phyloP scores from a whole-genome alignment of 2,329 filamentous ascomycete genomes.

The Pestalotiopsis sp. region DNA sequence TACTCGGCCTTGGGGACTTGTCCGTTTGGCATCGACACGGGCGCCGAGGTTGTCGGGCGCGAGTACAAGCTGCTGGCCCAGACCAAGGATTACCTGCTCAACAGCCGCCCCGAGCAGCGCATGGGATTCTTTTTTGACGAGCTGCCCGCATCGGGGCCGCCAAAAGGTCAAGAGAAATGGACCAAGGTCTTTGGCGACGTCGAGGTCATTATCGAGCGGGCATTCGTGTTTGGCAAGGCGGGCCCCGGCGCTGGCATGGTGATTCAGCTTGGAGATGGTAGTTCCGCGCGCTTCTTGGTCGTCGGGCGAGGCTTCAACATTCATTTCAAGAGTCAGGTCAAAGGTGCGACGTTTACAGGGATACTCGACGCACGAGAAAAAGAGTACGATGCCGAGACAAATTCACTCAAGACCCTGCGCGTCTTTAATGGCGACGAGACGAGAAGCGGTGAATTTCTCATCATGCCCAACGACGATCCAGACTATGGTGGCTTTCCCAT shows the following conservation, averaged over 20 bases:
- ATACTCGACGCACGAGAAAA: slow-evolving; percentile 39
- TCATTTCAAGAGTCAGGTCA: slow-evolving; percentile 31
- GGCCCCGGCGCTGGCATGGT: slow-evolving; percentile 41
- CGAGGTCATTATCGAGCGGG: slow-evolving; percentile 33
- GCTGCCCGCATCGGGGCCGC: slow-evolving; percentile 14
- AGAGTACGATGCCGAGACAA: slow-evolving; percentile 15
- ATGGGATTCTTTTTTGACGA: slow-evolving; percentile 44
- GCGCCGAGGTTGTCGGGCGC: slow-evolving; percentile 29
- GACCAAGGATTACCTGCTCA: slow-evolving; percentile 29
- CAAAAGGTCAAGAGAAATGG: slow-evolving; percentile 29
- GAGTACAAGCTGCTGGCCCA: slow-evolving; percentile 36
- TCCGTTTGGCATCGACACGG: slow-evolving; percentile 44
- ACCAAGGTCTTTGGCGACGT: slow-evolving; percentile 22
- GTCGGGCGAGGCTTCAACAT: slow-evolving; percentile 43
- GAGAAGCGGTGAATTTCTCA: slow-evolving; percentile 44
- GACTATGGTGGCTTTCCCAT: slow-evolving; percentile 61
- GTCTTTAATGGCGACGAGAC: slow-evolving; percentile 36
- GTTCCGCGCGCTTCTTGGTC: slow-evolving; percentile 32
- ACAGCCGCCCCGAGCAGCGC: slow-evolving; percentile 31
- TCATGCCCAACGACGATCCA: slow-evolving; percentile 60
- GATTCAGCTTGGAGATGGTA: slow-evolving; percentile 37
- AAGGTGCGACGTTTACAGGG: slow-evolving; percentile 38
- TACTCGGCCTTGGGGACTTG: slow-evolving; percentile 40
- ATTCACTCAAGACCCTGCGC: slow-evolving; percentile 19
- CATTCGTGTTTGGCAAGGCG: slow-evolving; percentile 43